Evolutionary conservation across 202 grass and related monocot species (phyloP).

Genomic region (Eragrostis tef): DNA sequence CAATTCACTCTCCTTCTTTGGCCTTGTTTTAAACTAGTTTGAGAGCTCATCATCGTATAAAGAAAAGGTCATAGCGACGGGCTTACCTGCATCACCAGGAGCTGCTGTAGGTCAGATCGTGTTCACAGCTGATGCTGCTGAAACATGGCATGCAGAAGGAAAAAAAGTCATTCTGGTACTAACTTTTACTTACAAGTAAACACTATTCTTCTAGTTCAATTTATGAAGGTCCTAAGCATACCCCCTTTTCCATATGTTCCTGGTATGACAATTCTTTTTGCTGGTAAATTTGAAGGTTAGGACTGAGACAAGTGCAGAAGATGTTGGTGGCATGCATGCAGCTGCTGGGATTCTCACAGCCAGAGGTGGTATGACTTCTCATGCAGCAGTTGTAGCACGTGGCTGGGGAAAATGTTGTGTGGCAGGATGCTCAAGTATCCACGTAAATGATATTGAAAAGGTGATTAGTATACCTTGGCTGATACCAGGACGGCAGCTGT

Average conservation of each 20-base stretch:
- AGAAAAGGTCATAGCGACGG: constrained; percentile 68
- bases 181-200: not conserved
- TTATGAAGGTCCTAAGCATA: not conserved
- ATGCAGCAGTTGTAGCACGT: constrained; percentile 92
- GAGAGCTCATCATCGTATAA: constrained; percentile 72
- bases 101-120: constrained; percentile 87
- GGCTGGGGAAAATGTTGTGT: constrained; percentile 97
- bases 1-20: not conserved
- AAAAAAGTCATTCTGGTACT: constrained; percentile 82
- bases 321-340: constrained; percentile 94
- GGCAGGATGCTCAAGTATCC: constrained; percentile 78
- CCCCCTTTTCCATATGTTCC: not conserved
- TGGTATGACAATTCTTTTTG: not conserved
- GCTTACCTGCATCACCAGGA: constrained; percentile 91
- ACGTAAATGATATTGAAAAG: constrained; percentile 77
- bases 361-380: constrained; percentile 98
- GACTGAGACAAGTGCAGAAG: constrained; percentile 91
- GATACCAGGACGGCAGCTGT: not conserved
- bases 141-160: constrained; percentile 85
- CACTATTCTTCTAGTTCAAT: constrained; percentile 1
- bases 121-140: constrained; percentile 82
- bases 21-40: constrained; percentile 60
- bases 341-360: constrained; percentile 88
- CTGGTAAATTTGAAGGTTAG: constrained; percentile 58
- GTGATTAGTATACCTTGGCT: constrained; percentile 48